Base-by-base conservation (phyloP, 768 basidiomycete species). In the Cystofilobasidium bisporidii region DNA sequence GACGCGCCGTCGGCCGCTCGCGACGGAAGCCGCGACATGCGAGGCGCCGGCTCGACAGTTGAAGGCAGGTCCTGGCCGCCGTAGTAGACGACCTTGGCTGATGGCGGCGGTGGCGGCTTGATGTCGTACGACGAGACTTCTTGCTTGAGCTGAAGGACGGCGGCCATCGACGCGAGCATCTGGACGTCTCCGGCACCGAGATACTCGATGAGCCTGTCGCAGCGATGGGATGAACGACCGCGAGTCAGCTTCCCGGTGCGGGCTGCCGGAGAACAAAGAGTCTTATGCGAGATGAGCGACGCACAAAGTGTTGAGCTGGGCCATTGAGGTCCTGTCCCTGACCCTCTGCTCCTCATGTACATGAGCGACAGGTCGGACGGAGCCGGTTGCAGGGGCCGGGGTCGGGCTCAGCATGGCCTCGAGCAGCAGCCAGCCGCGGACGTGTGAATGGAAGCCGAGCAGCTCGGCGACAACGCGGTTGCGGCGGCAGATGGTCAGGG, bases 131-230 rank as follows among this genome's bases (percentile, higher is more conserved):
- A 55, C 30, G 65, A n/a, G n/a, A 61, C 48, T 9, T 67, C 47
- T 72, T 86, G 11, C 30, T 56, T 56, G 8, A 56, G 85, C 3
- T 90, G 79, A 2, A 90, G 77, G n/a, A 89, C 75, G 58, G 83
- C 79, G 0, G 87, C 80, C 4, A 89, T 69, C 83, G 91, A 89
- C 0, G 87, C 88, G 20, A 91, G 79, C 85, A 89, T 85, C 72
- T 91, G 88, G 1, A 90, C 75, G 72, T 91, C 88, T 72, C 83
- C 88, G 40, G 78, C 79, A 10, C 70, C 72, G 18, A 78, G 75
- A 36, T 82, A 77, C 65, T 82, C 79, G 4, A 71, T 66, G 41
- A 83, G 80, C 70, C 84, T 84, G 67, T 41, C 26, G 38, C 26
- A 50, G n/a, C 55, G 41, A 38, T 36, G 58, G 24, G 56, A 10